Conservation (phyloP, 164 flowering plant genomes). For the Annona cherimola region DNA sequence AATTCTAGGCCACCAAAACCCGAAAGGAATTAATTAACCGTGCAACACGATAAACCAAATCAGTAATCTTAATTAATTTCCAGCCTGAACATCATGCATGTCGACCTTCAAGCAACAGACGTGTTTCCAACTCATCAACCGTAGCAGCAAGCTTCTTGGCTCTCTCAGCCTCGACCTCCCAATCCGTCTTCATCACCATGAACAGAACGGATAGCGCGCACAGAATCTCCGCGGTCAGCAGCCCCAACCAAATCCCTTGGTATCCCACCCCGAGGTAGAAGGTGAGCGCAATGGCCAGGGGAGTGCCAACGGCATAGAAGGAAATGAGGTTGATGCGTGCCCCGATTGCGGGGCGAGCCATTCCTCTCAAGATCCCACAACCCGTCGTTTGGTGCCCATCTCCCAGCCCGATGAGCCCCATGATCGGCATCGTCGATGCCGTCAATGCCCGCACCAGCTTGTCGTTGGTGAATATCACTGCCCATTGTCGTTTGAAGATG, state of each 20-base stretch:
- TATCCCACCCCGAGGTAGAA: constrained; percentile 66
- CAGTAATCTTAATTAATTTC: too few species aligned
- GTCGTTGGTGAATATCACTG: constrained; percentile 57
- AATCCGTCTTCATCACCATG: constrained; percentile 55
- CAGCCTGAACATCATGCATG: too few species aligned
- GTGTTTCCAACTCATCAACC: constrained; percentile 27
- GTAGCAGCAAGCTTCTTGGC: constrained; percentile 45
- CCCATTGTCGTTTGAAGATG: constrained; percentile 57
- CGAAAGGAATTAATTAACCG: too few species aligned
- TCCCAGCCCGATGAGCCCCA: constrained; percentile 84
- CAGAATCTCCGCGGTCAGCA: constrained; percentile 68
- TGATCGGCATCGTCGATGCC: constrained; percentile 70
- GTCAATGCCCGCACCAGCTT: constrained; percentile 45
- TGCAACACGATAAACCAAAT: too few species aligned
- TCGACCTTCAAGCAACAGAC: too few species aligned
- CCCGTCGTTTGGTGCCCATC: constrained; percentile 94
- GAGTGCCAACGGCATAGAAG: constrained; percentile 81
- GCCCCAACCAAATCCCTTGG: constrained; percentile 76
- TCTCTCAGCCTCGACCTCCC: constrained; percentile 72
- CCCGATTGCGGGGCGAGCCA: constrained; percentile 72
- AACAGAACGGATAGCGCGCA: constrained; percentile 60
- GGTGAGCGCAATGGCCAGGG: constrained; percentile 69
- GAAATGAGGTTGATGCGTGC: constrained; percentile 72
- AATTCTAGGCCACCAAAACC: too few species aligned
- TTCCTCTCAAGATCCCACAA: constrained; percentile 86